Conservation (phyloP, 1,139 yeast genomes). For the Blastobotrys proliferans region DNA sequence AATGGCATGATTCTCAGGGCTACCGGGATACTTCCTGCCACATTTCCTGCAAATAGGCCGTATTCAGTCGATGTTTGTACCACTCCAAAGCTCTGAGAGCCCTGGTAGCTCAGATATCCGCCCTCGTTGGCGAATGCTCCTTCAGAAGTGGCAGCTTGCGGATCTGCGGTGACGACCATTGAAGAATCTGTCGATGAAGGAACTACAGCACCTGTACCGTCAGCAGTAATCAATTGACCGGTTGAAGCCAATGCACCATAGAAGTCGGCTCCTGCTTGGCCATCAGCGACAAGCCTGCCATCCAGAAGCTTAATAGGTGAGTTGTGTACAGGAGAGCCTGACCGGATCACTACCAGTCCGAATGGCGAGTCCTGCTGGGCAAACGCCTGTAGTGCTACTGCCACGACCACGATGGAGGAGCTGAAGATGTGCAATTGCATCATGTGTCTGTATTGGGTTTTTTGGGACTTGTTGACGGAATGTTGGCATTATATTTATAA, state of each 20-base stretch:
- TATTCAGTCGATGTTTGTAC: constrained; percentile 16
- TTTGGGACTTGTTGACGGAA: too few species aligned
- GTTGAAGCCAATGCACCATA: constrained; percentile 8
- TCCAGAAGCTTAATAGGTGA: constrained; percentile 7
- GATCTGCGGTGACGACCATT: constrained; percentile 1
- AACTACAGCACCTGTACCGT: too few species aligned
- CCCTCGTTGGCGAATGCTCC: constrained; percentile 5
- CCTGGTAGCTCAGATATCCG: constrained; percentile 17
- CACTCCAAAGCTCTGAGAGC: constrained; percentile 19
- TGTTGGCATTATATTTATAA: too few species aligned
- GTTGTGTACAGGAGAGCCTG: constrained; percentile 15
- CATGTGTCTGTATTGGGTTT: too few species aligned
- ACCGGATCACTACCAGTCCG: constrained; percentile 11
- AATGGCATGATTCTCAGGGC: constrained; percentile 9
- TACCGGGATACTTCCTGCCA: constrained; percentile 15
- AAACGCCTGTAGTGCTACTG: constrained; percentile 4
- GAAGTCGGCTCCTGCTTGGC: constrained; percentile 5
- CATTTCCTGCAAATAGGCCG: constrained; percentile 16
- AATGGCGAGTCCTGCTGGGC: constrained; percentile 7
- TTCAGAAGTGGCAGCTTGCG: too few species aligned
- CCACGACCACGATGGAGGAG: too few species aligned
- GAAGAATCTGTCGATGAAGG: constrained; percentile 5
- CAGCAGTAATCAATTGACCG: background rate
- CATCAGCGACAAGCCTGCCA: constrained; percentile 8
- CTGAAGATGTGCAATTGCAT: too few species aligned